phyloP scores from a whole-genome alignment of 345 rosid genomes.

The Pistacia vera region DNA sequence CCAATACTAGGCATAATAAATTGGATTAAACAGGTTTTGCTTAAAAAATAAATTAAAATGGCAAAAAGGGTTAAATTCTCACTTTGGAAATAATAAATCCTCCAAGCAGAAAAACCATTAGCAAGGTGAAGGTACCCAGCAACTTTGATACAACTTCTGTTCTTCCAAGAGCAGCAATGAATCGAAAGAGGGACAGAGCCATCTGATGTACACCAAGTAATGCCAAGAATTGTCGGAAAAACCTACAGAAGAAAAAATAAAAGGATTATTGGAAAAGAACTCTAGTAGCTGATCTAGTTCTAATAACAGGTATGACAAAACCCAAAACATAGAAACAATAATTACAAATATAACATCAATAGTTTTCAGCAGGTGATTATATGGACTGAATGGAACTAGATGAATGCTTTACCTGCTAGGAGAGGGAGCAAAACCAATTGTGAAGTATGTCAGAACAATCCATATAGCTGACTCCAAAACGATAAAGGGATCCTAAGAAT shows the following conservation, averaged over 20 bases:
- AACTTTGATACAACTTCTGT: conserved; percentile 71
- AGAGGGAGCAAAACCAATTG: conserved; percentile 68
- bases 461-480: conserved; percentile 63
- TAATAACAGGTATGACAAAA: no score
- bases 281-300: background rate
- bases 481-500: conserved; percentile 66
- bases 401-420: conserved; percentile 46
- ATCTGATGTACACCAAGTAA: conserved; percentile 77
- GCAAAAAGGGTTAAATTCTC: conserved; percentile 15
- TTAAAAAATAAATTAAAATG: no score
- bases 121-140: conserved; percentile 66
- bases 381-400: background rate
- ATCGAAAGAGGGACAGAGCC: conserved; percentile 89
- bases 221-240: conserved; percentile 74
- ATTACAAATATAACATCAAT: background rate
- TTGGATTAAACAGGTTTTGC: no score
- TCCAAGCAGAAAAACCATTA: conserved; percentile 77
- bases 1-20: background rate
- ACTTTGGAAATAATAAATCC: conserved; percentile 86
- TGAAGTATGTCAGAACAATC: conserved; percentile 64
- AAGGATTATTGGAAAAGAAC: background rate
- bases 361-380: background rate
- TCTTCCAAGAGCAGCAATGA: conserved; percentile 86
- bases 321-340: background rate
- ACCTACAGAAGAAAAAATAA: conserved; percentile 40